Evolutionary conservation across 73 alveolate genomes (phyloP).

Genomic region (Paramecium primaurelia): DNA sequence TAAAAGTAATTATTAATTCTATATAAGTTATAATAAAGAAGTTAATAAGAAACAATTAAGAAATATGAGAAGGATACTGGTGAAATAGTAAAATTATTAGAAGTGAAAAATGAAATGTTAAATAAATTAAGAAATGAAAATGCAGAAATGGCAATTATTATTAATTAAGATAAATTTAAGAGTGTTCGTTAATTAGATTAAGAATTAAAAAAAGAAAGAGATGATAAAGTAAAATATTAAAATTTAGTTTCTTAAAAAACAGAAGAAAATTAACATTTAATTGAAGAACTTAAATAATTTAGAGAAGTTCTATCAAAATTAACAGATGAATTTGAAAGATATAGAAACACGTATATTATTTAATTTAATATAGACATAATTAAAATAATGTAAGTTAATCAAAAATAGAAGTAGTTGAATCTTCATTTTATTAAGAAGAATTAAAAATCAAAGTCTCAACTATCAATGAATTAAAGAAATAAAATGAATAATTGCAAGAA

Average conservation of each 20-base stretch:
- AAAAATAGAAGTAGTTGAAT: constrained; percentile 1
- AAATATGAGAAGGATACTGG: constrained; percentile 32
- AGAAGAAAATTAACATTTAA: constrained; percentile 21
- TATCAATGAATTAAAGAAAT: constrained; percentile 20
- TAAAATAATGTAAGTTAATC: neutral
- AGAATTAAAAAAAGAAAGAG: constrained; percentile 53
- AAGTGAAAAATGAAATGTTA: constrained; percentile 60
- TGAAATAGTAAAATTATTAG: constrained; percentile 36
- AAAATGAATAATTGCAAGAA: neutral
- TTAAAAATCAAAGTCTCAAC: constrained; percentile 31
- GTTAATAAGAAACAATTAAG: constrained; percentile 35
- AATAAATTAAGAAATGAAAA: constrained; percentile 52
- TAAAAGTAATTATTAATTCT: neutral
- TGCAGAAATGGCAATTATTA: constrained; percentile 49
- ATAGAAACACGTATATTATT: neutral
- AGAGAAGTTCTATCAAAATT: constrained; percentile 40
- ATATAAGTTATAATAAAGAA: neutral
- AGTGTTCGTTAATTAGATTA: constrained; percentile 25
- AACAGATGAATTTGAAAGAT: constrained; percentile 57
- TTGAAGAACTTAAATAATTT: constrained; percentile 17
- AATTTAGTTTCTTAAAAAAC: neutral
- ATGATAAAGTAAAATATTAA: neutral
- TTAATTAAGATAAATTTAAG: constrained; percentile 55
- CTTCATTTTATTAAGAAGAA: constrained; percentile 28
- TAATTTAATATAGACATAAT: neutral